Base-by-base conservation (phyloP, 2,329 filamentous ascomycete species). In the Exophiala alcalophila region DNA sequence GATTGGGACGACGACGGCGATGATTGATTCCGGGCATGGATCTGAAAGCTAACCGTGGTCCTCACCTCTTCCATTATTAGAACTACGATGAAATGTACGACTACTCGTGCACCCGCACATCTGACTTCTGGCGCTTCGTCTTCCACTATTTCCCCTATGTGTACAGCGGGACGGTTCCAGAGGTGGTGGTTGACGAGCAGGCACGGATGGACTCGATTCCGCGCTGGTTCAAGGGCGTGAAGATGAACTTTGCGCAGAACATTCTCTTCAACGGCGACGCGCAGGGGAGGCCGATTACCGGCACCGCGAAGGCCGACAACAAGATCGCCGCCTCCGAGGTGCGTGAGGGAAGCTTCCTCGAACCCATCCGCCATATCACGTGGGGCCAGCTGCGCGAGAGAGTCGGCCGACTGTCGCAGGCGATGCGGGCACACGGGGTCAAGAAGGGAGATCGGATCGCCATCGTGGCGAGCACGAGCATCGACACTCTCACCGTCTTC, bases 211-310 rank as follows among this genome's bases (percentile, higher is more conserved):
- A 75, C 79, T 84, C 3, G n/a, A 44, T 91, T 4, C 87, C 87
- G 0, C 66, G 71, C 27, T 94, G 87, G 87, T 94, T 92, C 61
- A 67, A 78, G 1, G 87, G 87, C 20, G 73, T 89, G 1, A 66
- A 70, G 4, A 63, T 92, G 55, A 94, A 89, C 58, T 91, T 82
- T 59, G 83, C 86, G 4, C 86, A 94, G 66, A 94, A 92, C 59
- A 65, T 88, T 18, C 77, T 94, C 18, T 90, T 78, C 67, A 45
- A 39, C 5, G 52, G 50, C 8, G 44, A 53, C 28, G 12, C 26
- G 16, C 11, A 42, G 21, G 81, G 83, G 0, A 66, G 78, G 1
- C 34, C 34, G 19, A 34, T 49, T 19, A 46, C 47, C 0, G 60
- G 60, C 4, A 53, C 60, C 3, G 69, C 78, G 48, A 92, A 92